Conservation (phyloP, 139 green algal species). For the Chlorella sorokiniana region DNA sequence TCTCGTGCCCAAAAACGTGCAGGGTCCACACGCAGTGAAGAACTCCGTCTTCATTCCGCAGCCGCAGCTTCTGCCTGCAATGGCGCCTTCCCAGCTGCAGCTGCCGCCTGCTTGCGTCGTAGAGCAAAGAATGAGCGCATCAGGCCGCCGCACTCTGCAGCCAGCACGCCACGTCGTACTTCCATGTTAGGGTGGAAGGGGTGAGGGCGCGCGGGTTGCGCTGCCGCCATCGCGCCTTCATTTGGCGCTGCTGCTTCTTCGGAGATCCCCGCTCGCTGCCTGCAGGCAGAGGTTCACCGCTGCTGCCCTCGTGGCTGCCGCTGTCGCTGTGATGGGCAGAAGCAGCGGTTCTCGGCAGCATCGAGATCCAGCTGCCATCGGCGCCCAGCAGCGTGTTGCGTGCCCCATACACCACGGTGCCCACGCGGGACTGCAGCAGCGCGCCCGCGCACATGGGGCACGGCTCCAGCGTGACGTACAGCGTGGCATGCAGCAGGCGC, state of each 20-base stretch:
- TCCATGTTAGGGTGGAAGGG: conserved; percentile 68
- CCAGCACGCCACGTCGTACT: conserved; percentile 66
- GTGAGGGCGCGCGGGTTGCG: conserved; percentile 40
- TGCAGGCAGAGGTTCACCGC: neutral
- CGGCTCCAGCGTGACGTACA: conserved; percentile 95
- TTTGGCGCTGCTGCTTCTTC: neutral
- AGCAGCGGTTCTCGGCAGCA: conserved; percentile 51
- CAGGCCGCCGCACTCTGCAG: conserved; percentile 61
- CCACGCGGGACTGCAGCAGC: conserved; percentile 80
- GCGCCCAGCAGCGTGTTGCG: conserved; percentile 77
- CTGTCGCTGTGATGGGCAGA: neutral
- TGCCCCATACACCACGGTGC: conserved; percentile 86
- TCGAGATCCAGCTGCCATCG: conserved; percentile 87
- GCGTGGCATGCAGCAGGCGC: conserved; percentile 73
- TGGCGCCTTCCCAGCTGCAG: neutral
- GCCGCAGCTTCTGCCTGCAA: neutral
- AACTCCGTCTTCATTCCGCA: neutral
- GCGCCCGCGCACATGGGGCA: conserved; percentile 97
- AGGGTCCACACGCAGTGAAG: too few species aligned
- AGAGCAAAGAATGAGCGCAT: conserved; percentile 74
- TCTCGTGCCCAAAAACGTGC: too few species aligned
- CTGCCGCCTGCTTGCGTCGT: conserved; percentile 31
- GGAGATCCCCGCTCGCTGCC: too few species aligned
- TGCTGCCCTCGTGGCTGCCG: neutral
- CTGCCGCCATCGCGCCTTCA: neutral